Evolutionary conservation across 257 asterid species (phyloP), one percentile per base, ranked within the genome.

Genomic region (Scutellaria minor): DNA sequence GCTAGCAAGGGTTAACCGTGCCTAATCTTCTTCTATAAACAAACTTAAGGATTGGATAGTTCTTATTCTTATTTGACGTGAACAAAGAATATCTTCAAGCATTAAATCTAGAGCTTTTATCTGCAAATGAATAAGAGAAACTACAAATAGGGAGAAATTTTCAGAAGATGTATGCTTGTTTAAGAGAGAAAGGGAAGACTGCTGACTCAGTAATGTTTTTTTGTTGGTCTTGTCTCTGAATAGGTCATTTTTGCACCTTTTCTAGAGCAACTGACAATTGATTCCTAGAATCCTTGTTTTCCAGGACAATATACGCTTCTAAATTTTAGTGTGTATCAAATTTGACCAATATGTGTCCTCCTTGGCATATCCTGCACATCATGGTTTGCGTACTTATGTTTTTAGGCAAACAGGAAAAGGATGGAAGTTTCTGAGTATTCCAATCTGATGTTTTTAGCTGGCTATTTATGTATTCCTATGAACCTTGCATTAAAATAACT

Each of bases 131-230:
- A 67, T 9, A 62, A 20, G 20, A 15, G 45, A 53, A 54, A 66
- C 57, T 35, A 15, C 50, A 65, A 61, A 50, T 50, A 5, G 56
- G 45, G 42, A 42, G 14, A 9, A 62, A 15, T 12, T 10, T 58
- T 59, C 35, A 41, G 22, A 18, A 54, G 18, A 55, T 42, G 40
- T 50, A 48, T 55, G 51, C 47, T 51, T 58, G 11, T 72, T 13
- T 14, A 50, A 72, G 48, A 58, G 22, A 64, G 73, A 64, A 56
- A 67, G 39, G 63, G 64, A 65, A 55, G 44, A 48, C 11, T 71
- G 7, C 65, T 13, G 12, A 22, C 59, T 24, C 7, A 15, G 39
- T 22, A 39, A 58, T 52, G 55, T 44, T 15, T 63, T 27, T 45
- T 44, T 62, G 42, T 53, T 51, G 66, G 52, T 70, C 56, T 45